Conservation (phyloP, 2,329 filamentous ascomycete genomes). For the Cytospora paraplurivora region DNA sequence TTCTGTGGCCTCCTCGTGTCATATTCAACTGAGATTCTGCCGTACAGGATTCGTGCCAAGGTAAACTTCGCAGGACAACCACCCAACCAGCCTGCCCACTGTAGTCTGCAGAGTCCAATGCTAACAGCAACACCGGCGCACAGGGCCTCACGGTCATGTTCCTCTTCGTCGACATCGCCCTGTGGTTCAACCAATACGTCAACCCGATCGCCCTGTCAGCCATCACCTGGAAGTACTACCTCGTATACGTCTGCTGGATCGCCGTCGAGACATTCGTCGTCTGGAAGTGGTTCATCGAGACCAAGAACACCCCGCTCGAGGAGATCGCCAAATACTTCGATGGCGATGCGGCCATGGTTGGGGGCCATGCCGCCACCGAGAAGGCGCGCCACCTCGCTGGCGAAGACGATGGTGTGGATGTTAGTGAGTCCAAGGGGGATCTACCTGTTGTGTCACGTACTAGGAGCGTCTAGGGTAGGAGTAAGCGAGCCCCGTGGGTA, state of each 20-base stretch:
- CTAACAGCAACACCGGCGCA: not conserved
- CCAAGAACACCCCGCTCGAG: conserved; percentile 37
- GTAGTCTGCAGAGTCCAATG: no score
- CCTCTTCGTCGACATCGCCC: conserved; percentile 43
- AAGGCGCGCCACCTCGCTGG: conserved; percentile 30
- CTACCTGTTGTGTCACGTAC: not conserved
- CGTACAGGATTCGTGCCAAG: conserved; percentile 38
- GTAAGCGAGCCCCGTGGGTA: not conserved
- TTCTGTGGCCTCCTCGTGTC: conserved; percentile 34
- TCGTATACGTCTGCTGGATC: conserved; percentile 45
- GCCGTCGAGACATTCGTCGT: conserved; percentile 33
- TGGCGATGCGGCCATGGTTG: conserved; percentile 29
- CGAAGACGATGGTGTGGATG: conserved; percentile 25
- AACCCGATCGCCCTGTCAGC: conserved; percentile 41
- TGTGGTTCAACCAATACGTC: conserved; percentile 42
- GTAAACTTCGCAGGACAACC: not conserved
- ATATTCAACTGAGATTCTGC: conserved; percentile 35
- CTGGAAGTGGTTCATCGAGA: conserved; percentile 36
- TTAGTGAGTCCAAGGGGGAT: conserved; percentile 19
- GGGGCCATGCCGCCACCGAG: conserved; percentile 29
- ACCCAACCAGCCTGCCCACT: accelerated
- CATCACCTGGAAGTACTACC: conserved; percentile 44
- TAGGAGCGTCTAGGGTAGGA: not conserved
- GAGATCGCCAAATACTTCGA: conserved; percentile 37
- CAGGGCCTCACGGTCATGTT: conserved; percentile 47